Evolutionary conservation across 1,139 yeast species (phyloP).

Genomic region (Protomyces inouyei): DNA sequence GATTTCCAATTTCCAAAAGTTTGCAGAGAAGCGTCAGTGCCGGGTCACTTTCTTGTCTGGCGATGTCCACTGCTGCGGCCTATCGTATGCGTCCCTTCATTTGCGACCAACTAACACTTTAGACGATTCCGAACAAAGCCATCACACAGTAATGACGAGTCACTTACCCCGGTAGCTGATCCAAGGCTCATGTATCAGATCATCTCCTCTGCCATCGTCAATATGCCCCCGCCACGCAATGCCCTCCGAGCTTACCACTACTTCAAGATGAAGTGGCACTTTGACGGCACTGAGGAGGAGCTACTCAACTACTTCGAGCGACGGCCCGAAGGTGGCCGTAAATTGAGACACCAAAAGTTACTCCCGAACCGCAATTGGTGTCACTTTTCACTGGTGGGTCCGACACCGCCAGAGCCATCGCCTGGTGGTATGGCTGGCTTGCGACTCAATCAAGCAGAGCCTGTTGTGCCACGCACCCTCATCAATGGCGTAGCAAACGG

Average conservation of each 20-base stretch:
- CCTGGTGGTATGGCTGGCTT: neutral
- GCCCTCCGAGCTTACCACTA: conserved; percentile 51
- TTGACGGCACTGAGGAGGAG: conserved; percentile 17
- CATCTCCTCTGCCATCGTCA: conserved; percentile 81
- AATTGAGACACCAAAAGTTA: conserved; percentile 14
- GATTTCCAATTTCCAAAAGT: conserved; percentile 52
- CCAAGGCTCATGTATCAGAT: conserved; percentile 69
- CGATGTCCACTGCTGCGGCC: conserved; percentile 83
- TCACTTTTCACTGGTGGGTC: conserved; percentile 12
- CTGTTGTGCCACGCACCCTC: conserved; percentile 1
- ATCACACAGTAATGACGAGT: neutral
- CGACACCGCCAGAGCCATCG: neutral
- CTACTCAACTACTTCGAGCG: conserved; percentile 17
- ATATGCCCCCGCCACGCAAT: conserved; percentile 86
- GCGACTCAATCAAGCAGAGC: neutral
- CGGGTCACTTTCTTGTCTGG: conserved; percentile 83
- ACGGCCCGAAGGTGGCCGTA: conserved; percentile 24
- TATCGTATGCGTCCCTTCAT: conserved; percentile 45
- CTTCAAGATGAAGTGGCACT: conserved; percentile 18
- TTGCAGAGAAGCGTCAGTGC: conserved; percentile 59
- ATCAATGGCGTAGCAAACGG: conserved; percentile 14
- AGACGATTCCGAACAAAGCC: conserved; percentile 53
- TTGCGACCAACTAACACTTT: too few species aligned
- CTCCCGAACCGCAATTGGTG: conserved; percentile 24
- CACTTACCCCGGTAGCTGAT: conserved; percentile 34